Percentiles rank a stretch among this genome's conserved stretches.
phyloP scores from a whole-genome alignment of 2,329 filamentous ascomycete genomes.

The Ophiostoma fasciatum region DNA sequence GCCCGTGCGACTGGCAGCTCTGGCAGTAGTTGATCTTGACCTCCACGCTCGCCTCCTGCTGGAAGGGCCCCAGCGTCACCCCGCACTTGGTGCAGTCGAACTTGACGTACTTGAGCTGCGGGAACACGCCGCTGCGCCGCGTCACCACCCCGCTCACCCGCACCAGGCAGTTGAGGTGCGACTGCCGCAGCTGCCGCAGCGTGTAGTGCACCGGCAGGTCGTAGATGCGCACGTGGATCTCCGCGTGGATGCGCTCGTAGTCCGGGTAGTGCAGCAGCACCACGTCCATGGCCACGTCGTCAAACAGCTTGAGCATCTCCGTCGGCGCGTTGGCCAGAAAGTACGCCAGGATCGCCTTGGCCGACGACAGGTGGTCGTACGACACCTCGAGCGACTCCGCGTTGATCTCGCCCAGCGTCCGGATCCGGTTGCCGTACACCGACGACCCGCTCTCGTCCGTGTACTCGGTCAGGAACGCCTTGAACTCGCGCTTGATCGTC shows the following conservation, averaged over 20 bases:
- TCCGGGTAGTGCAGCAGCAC: constrained; percentile 93
- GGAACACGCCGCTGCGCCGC: constrained; percentile 85
- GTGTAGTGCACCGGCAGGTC: constrained; percentile 93
- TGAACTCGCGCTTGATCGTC: constrained; percentile 93
- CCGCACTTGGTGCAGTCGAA: constrained; percentile 94
- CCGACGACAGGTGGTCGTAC: constrained; percentile 78
- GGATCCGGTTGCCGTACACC: constrained; percentile 87
- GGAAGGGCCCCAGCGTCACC: constrained; percentile 83
- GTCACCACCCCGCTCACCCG: constrained; percentile 93
- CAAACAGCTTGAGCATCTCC: constrained; percentile 93
- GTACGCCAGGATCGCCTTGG: constrained; percentile 87
- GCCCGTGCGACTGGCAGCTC: constrained; percentile 86
- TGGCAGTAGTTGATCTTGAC: constrained; percentile 95
- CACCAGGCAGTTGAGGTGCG: constrained; percentile 88
- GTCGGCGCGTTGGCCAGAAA: constrained; percentile 90
- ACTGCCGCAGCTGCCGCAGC: constrained; percentile 84
- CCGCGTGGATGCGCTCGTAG: constrained; percentile 92
- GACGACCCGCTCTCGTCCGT: constrained; percentile 79
- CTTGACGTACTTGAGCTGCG: constrained; percentile 95
- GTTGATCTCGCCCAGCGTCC: constrained; percentile 93
- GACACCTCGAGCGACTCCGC: constrained; percentile 93
- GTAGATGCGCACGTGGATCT: constrained; percentile 94
- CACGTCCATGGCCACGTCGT: constrained; percentile 92
- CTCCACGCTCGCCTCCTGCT: constrained; percentile 91
- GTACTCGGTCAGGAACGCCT: constrained; percentile 91